Percentiles rank a stretch among this genome's conserved stretches.
Evolutionary conservation across 164 flowering plant genomes (phyloP).

Genomic region (Buxus sempervirens): DNA sequence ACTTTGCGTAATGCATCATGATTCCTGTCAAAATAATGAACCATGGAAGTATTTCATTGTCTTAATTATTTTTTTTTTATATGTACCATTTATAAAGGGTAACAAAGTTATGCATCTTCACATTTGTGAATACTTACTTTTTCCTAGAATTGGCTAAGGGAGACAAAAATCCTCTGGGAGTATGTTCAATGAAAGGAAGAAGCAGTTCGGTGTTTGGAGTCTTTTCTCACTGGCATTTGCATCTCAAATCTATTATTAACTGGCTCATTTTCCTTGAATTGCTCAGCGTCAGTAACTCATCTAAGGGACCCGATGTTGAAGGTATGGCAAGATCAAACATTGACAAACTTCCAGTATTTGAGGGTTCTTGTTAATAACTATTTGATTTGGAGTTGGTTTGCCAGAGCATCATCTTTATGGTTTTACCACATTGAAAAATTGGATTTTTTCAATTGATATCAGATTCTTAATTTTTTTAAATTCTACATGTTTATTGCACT

Average conservation of each 20-base stretch:
- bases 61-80: background rate
- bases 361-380: background rate
- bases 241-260: conserved; percentile 12
- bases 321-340: conserved; percentile 23
- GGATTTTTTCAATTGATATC: background rate
- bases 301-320: conserved; percentile 46
- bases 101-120: background rate
- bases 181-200: conserved; percentile 10
- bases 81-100: too few species aligned
- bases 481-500: background rate
- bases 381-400: background rate
- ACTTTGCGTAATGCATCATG: too few species aligned
- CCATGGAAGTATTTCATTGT: background rate
- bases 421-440: background rate
- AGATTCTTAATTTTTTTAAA: background rate
- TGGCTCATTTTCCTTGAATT: conserved; percentile 28
- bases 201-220: conserved; percentile 11
- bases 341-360: background rate
- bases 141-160: conserved; percentile 11
- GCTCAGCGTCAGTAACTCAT: conserved; percentile 23
- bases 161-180: conserved; percentile 3
- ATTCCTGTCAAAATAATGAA: too few species aligned
- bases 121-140: background rate
- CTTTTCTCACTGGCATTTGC: conserved; percentile 12
- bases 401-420: background rate